Conservation (phyloP, 1,139 yeast species). For the Candida frijolesensis region DNA sequence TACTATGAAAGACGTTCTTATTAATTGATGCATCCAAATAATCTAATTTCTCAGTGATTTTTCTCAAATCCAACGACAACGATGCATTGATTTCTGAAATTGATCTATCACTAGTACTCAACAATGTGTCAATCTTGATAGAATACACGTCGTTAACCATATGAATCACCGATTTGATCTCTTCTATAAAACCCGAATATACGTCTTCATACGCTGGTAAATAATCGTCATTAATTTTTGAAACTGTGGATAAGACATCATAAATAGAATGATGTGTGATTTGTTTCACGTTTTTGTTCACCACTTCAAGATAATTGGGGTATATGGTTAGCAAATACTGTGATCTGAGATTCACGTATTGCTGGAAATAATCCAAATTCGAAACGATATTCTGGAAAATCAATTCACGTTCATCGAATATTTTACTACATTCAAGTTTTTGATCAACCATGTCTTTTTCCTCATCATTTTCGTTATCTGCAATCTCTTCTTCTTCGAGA, state of each 20-base stretch:
- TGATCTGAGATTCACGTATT: conserved; percentile 22
- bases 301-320: conserved; percentile 29
- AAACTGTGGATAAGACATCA: conserved; percentile 25
- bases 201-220: conserved; percentile 40
- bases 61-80: conserved; percentile 68
- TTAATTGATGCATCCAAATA: conserved; percentile 45
- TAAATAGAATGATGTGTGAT: conserved; percentile 27
- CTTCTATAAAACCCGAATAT: conserved; percentile 36
- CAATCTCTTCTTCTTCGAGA: neutral
- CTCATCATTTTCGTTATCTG: neutral
- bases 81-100: conserved; percentile 85
- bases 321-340: conserved; percentile 31
- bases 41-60: conserved; percentile 70
- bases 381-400: conserved; percentile 13
- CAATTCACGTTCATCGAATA: conserved; percentile 14
- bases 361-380: conserved; percentile 18
- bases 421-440: conserved; percentile 5
- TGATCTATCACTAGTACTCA: conserved; percentile 73
- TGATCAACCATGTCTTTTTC: neutral
- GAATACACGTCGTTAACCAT: conserved; percentile 46
- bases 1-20: conserved; percentile 17
- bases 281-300: conserved; percentile 21
- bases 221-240: conserved; percentile 36
- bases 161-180: conserved; percentile 40
- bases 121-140: conserved; percentile 62